Base-by-base conservation (phyloP, 169 alveolate genomes). In the Plasmodium berghei region DNA sequence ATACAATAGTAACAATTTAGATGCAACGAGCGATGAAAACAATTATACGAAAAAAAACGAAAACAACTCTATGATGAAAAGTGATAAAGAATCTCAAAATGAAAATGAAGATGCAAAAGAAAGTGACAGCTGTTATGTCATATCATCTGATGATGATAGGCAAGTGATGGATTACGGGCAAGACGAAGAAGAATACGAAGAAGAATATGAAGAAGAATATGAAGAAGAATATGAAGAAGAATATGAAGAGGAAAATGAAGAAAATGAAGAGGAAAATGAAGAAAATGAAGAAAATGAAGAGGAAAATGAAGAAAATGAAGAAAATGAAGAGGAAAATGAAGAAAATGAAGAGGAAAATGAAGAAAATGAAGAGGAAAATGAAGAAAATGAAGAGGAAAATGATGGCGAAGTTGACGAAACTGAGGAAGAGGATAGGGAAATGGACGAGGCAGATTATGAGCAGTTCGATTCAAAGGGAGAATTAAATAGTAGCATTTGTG, bases 81-180 rank as follows among this genome's bases (percentile, higher is more conserved):
- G 26, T 10, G 26, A 18, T 61, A 22, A 74, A 63, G 28, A 42
- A n/a, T 54, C 26, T 16, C 77, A 18, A 69, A 63, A 40, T 22
- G 75, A 64, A n/a, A 77, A 77, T 49, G 18, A 63, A 5, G 89
- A 75, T 26, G 40, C 5, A 40, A 75, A 62, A 6, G 66, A 70
- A 40, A 77, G 40, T 59, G 52, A 58, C 10, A 77, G 89, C 28
- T 77, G 89, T 16, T 77, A 77, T 45, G 58, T 77, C 9, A 77
- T 77, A 14, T 77, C 89, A 6, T 77, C 89, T 0, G 89, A 83
- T 16, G 83, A 69, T 9, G 83, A 83, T 20, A 14, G 73, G 22
- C 73, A 69, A 59, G 45, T 46, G 24, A 40, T 55, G 4, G 45
- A 18, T 9, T 8, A 22, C 10, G 59, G n/a, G n/a, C n/a, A n/a